Percentiles rank a stretch among this genome's conserved stretches.
Evolutionary conservation across 164 flowering plant species (phyloP).

Genomic region (Warburgia ugandensis): DNA sequence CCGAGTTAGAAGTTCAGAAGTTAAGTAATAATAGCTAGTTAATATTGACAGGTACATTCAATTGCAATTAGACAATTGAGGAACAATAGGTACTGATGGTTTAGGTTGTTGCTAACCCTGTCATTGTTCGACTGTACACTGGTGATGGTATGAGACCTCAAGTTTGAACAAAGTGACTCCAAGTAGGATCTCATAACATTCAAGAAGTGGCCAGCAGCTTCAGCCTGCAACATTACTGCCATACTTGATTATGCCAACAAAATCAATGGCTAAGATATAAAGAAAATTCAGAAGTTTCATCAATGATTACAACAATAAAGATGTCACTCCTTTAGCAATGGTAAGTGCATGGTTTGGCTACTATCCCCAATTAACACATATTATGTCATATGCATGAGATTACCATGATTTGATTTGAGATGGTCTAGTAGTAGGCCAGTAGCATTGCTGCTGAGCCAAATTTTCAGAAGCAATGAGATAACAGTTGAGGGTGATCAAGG

Average conservation of each 20-base stretch:
- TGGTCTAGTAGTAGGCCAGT: too few relatives aligned
- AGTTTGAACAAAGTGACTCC: constrained; percentile 81
- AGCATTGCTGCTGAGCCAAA: too few relatives aligned
- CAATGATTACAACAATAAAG: too few relatives aligned
- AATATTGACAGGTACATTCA: neutral
- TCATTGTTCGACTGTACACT: constrained; percentile 83
- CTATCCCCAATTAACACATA: too few relatives aligned
- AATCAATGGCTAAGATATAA: neutral
- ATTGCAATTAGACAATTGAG: neutral
- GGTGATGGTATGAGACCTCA: constrained; percentile 74
- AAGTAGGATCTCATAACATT: constrained; percentile 52
- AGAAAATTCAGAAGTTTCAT: neutral
- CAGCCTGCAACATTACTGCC: constrained; percentile 41
- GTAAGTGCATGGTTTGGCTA: too few relatives aligned
- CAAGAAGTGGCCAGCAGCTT: constrained; percentile 68
- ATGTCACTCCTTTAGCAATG: too few relatives aligned
- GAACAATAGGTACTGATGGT: neutral
- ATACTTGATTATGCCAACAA: neutral
- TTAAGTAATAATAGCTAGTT: neutral
- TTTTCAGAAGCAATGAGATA: too few relatives aligned
- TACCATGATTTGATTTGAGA: too few relatives aligned
- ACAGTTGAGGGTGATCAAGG: too few relatives aligned
- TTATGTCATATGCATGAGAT: too few relatives aligned
- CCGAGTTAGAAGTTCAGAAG: neutral
- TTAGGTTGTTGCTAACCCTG: constrained; percentile 43